Evolutionary conservation across 2,329 filamentous ascomycete genomes (phyloP).

Genomic region (Escovopsis sp.): DNA sequence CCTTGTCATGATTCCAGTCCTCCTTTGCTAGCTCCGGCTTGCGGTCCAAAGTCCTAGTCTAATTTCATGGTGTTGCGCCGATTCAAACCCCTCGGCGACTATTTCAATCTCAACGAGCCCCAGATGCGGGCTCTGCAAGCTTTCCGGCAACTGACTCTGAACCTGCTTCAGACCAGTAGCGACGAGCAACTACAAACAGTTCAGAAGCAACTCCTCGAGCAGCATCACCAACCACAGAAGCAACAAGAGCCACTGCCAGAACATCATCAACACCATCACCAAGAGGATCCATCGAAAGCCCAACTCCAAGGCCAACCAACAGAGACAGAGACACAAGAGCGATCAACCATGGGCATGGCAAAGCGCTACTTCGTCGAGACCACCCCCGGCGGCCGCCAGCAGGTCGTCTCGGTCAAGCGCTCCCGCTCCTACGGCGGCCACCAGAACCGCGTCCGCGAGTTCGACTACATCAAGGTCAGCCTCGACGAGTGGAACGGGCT

Average conservation of each 20-base stretch:
- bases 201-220: no score
- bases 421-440: slow-evolving; percentile 21
- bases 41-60: no score
- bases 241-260: neutral
- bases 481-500: slow-evolving; percentile 23
- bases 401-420: slow-evolving; percentile 26
- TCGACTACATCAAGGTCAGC: slow-evolving; percentile 22
- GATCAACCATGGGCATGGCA: slow-evolving; percentile 16
- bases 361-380: slow-evolving; percentile 23
- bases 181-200: neutral
- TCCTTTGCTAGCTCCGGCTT: no score
- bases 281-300: neutral
- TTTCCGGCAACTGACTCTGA: neutral
- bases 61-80: neutral
- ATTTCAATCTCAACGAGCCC: neutral
- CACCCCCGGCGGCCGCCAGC: slow-evolving; percentile 17
- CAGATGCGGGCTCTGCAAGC: neutral
- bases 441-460: slow-evolving; percentile 17
- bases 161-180: neutral
- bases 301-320: neutral
- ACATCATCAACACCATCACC: neutral
- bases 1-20: neutral
- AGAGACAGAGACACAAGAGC: slow-evolving; percentile 1
- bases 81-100: neutral
- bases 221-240: neutral